These are phyloP conservation scores for Saccharomycopsis capsularis DNA, from an alignment of 805 yeast species.

Conservation along the genomic window DNA sequence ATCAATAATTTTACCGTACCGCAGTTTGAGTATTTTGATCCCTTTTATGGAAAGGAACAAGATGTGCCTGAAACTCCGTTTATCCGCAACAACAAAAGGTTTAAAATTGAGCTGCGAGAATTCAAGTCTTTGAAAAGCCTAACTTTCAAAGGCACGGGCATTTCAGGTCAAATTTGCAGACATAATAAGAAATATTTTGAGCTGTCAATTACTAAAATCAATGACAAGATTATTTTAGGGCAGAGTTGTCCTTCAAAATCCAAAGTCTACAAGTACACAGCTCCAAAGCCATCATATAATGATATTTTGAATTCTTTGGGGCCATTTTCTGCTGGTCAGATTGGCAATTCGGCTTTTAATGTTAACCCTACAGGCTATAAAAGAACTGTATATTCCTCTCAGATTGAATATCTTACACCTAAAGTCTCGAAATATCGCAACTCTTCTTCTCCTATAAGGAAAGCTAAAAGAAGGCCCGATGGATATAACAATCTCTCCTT, in stretches of 20 bases:
- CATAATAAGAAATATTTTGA: neutral
- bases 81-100: conserved; percentile 60
- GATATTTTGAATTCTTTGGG: conserved; percentile 27
- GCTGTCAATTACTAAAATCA: neutral
- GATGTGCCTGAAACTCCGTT: conserved; percentile 53
- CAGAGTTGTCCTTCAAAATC: neutral
- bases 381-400: conserved; percentile 34
- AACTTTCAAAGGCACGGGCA: neutral
- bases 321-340: neutral
- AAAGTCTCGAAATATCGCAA: conserved; percentile 24
- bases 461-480: conserved; percentile 32
- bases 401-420: conserved; percentile 33
- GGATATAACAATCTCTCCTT: conserved; percentile 43
- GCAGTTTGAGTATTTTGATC: conserved; percentile 50
- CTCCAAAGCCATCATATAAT: conserved; percentile 41
- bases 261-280: conserved; percentile 40
- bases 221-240: neutral
- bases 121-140: neutral
- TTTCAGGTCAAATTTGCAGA: conserved; percentile 4
- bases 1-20: conserved; percentile 44
- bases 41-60: conserved; percentile 47
- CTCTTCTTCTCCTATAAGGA: conserved; percentile 30
- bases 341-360: conserved; percentile 3
- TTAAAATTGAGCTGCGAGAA: conserved; percentile 39
- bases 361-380: too few relatives aligned